A percentile compares a stretch with the other conserved stretches of the same genome.
These are phyloP conservation scores for Chaetomium sp. DNA, from an alignment of 2,329 filamentous ascomycete species.

Conservation along the genomic window DNA sequence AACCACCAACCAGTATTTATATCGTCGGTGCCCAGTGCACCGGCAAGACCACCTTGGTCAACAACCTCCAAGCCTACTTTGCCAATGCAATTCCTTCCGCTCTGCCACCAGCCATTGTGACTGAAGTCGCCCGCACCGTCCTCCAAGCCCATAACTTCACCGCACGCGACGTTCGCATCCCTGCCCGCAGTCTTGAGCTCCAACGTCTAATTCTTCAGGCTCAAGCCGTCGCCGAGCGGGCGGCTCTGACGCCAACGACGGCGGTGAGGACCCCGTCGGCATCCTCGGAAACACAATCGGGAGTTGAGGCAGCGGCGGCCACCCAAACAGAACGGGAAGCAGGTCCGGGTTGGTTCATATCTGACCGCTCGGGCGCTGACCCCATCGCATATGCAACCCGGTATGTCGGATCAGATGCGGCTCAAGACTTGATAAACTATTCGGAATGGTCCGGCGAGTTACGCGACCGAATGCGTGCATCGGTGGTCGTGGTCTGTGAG, in stretches of 20 bases:
- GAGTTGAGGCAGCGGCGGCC: no score
- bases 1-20: slow-evolving; percentile 28
- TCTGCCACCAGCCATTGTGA: slow-evolving; percentile 25
- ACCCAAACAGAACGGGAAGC: neutral
- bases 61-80: slow-evolving; percentile 27
- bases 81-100: slow-evolving; percentile 4
- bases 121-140: slow-evolving; percentile 34
- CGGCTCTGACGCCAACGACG: slow-evolving; percentile 4
- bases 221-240: slow-evolving; percentile 29
- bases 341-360: slow-evolving; percentile 31
- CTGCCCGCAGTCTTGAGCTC: slow-evolving; percentile 28
- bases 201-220: slow-evolving; percentile 34
- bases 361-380: slow-evolving; percentile 38
- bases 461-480: slow-evolving; percentile 28
- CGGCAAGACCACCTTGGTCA: slow-evolving; percentile 39
- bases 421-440: slow-evolving; percentile 19
- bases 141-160: slow-evolving; percentile 29
- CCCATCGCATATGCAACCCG: slow-evolving; percentile 34
- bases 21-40: slow-evolving; percentile 40
- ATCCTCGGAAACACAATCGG: no score
- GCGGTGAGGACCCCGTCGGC: neutral
- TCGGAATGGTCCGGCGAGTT: slow-evolving; percentile 26
- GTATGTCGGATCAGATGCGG: slow-evolving; percentile 27
- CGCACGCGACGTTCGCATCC: slow-evolving; percentile 29
- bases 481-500: slow-evolving; percentile 35